Percentiles rank a stretch among this genome's conserved stretches.
Evolutionary conservation across 352 stramenopile genomes (phyloP).

Genomic region (Phytophthora hibernalis): DNA sequence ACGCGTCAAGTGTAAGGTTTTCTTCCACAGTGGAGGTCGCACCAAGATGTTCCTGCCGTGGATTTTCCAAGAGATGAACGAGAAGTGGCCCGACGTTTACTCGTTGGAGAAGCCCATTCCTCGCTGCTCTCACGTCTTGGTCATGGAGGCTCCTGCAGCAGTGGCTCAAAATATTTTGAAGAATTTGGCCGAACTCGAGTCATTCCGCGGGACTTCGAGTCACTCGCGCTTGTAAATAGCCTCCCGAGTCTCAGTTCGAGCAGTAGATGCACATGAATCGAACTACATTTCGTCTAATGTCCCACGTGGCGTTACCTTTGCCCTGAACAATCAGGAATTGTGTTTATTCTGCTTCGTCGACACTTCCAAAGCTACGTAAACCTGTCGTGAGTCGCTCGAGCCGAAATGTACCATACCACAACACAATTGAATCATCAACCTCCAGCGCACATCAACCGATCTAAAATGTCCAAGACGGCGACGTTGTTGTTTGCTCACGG

Average conservation of each 20-base stretch:
- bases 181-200: constrained; percentile 31
- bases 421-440: constrained; percentile 14
- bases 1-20: constrained; percentile 19
- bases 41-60: constrained; percentile 31
- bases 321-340: constrained; percentile 16
- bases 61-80: constrained; percentile 24
- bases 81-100: constrained; percentile 41
- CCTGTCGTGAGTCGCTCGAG: background rate
- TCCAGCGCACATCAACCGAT: background rate
- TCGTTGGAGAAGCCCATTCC: constrained; percentile 32
- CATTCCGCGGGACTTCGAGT: constrained; percentile 5
- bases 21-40: constrained; percentile 25
- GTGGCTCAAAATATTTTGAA: constrained; percentile 38
- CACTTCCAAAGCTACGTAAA: constrained; percentile 5
- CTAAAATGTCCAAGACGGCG: constrained; percentile 22
- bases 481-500: constrained; percentile 63
- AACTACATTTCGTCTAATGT: constrained; percentile 5
- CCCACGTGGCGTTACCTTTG: background rate
- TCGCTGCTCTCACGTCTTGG: constrained; percentile 39
- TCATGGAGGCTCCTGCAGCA: constrained; percentile 47
- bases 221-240: constrained; percentile 16
- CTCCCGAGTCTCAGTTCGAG: background rate
- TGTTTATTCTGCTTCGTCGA: constrained; percentile 22
- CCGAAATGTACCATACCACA: background rate
- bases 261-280: background rate